A percentile compares a stretch with the other conserved stretches of the same genome.
These are phyloP conservation scores for Lactarius quietus DNA, from an alignment of 768 basidiomycete species.

Conservation along the genomic window DNA sequence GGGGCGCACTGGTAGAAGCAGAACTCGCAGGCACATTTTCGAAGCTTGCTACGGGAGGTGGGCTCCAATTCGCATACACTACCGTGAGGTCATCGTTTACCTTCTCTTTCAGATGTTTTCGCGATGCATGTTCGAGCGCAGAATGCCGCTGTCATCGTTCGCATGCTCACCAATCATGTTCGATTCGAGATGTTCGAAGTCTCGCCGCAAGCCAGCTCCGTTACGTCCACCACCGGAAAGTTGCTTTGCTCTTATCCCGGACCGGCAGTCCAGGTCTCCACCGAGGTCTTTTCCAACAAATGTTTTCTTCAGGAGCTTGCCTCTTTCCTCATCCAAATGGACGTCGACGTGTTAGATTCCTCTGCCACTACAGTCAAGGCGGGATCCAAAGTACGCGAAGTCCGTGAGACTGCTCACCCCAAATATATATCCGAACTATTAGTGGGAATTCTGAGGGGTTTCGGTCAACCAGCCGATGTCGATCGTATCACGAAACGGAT, in stretches of 20 bases:
- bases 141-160: slow-evolving; percentile 9
- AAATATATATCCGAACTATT: background rate
- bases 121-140: slow-evolving; percentile 12
- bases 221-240: slow-evolving; percentile 42
- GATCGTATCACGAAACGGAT: slow-evolving; percentile 11
- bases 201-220: slow-evolving; percentile 34
- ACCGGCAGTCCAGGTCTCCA: slow-evolving; percentile 39
- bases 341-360: background rate
- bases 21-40: background rate
- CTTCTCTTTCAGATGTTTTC: slow-evolving; percentile 3
- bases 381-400: background rate
- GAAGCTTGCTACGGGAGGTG: background rate
- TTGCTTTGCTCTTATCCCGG: slow-evolving; percentile 32
- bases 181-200: slow-evolving; percentile 38
- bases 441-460: slow-evolving; percentile 24
- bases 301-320: background rate
- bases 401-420: background rate
- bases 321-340: background rate
- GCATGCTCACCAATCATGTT: background rate
- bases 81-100: no score
- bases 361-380: slow-evolving; percentile 23
- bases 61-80: background rate
- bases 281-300: background rate
- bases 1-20: background rate
- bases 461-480: slow-evolving; percentile 33